A percentile compares a stretch with the other conserved stretches of the same genome.
phyloP scores from a whole-genome alignment of 1,284 basidiomycete species.

The Heterobasidion irregulare region DNA sequence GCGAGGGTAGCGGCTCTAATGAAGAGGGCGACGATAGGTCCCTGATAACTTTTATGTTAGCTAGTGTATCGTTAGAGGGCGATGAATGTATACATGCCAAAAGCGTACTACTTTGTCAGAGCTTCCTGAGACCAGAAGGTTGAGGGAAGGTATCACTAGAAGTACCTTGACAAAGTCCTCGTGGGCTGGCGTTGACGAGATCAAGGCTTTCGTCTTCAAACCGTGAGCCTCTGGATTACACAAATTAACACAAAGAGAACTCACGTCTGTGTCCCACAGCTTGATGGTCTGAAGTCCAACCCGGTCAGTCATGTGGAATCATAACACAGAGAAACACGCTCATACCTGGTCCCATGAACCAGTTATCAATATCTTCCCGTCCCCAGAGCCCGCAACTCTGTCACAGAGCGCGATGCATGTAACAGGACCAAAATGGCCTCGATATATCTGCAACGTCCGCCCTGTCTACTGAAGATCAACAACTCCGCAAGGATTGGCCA shows the following conservation, averaged over 20 bases:
- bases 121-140: conserved; percentile 75
- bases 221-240: not conserved
- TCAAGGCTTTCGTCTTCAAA: conserved; percentile 52
- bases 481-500: too few relatives aligned
- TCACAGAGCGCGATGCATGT: conserved; percentile 69
- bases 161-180: conserved; percentile 84
- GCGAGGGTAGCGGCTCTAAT: conserved; percentile 35
- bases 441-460: conserved; percentile 65
- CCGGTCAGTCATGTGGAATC: not conserved
- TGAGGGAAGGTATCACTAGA: conserved; percentile 55
- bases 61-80: not conserved
- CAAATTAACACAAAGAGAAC: conserved; percentile 12
- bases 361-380: conserved; percentile 57
- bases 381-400: conserved; percentile 22
- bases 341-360: conserved; percentile 86
- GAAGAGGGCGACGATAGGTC: conserved; percentile 38
- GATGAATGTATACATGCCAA: conserved; percentile 45
- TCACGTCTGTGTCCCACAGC: conserved; percentile 72
- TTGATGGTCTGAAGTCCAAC: conserved; percentile 54
- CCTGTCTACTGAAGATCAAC: conserved; percentile 50
- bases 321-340: conserved; percentile 10
- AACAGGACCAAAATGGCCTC: conserved; percentile 82
- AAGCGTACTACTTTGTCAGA: conserved; percentile 88
- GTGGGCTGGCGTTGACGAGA: conserved; percentile 75
- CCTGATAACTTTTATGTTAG: conserved; percentile 29